Evolutionary conservation across 202 grass and related monocot genomes (phyloP).

Genomic region (Elaeis oleifera): DNA sequence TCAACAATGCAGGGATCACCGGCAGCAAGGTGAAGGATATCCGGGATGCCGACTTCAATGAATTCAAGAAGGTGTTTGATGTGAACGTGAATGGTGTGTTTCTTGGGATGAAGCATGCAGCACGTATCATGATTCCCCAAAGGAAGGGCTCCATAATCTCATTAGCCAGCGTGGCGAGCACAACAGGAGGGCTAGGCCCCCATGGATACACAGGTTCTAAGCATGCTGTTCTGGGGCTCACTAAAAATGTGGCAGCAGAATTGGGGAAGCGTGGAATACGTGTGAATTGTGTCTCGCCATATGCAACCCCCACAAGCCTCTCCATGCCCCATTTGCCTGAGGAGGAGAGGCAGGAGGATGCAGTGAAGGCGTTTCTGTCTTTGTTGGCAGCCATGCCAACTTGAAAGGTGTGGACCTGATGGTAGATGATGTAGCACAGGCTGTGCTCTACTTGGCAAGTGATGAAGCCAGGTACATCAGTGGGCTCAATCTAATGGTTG

Average conservation of each 20-base stretch:
- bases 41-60: conserved; percentile 31
- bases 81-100: conserved; percentile 65
- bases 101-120: conserved; percentile 82
- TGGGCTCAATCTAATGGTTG: conserved; percentile 20
- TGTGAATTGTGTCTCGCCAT: conserved; percentile 80
- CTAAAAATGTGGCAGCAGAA: conserved; percentile 66
- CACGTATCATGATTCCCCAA: conserved; percentile 66
- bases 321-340: conserved; percentile 59
- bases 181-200: conserved; percentile 28
- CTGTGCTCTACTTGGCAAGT: conserved; percentile 77
- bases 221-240: conserved; percentile 71
- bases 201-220: conserved; percentile 27
- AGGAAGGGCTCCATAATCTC: conserved; percentile 60
- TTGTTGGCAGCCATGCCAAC: conserved; percentile 45
- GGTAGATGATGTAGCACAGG: conserved; percentile 48
- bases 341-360: conserved; percentile 33
- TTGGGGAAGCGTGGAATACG: conserved; percentile 71
- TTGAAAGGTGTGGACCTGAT: conserved; percentile 60
- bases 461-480: conserved; percentile 47
- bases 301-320: conserved; percentile 54
- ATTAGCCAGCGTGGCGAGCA: conserved; percentile 55
- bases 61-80: conserved; percentile 56
- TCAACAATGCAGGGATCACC: no score
- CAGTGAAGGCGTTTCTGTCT: conserved; percentile 37
- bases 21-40: no score